Base-by-base conservation (phyloP, 2,329 filamentous ascomycete genomes). In the Paraphoma chrysanthemicola region DNA sequence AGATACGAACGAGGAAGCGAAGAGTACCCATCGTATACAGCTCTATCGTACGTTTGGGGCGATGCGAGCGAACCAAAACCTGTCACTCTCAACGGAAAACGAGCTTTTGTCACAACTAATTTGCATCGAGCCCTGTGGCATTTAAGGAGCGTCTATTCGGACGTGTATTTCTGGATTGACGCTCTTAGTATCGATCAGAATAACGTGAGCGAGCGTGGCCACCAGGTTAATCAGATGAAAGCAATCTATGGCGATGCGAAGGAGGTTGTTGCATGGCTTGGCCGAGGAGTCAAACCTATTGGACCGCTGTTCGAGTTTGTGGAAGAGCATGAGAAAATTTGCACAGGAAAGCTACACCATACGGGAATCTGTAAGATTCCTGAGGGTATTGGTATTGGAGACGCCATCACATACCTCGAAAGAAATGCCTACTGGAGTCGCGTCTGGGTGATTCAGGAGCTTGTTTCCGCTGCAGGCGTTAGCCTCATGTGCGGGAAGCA, bases 11-110 rank as follows among this genome's bases (percentile, higher is more conserved):
- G 36, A 16, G n/a, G 10, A n/a, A 28, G 28, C 18, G n/a, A 12
- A 29, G 10, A 36, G 4, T 45, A 29, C 14, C 49, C 49, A 12
- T 12, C 42, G 2, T 75, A 71, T 31, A 55, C 62, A n/a, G 70
- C 72, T 7, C 36, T 76, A 4, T 76, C 72, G 0, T 75, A 76
- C 53, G 63, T 66, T 1, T 74, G 72, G 73, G 72, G 73, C 0
- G 59, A 71, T 29, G 42, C 57, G 0, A 56, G 55, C 4, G 59
- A 66, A 59, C 56, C 44, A 2, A 28, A 29, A 6, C 44, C 49
- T 16, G 54, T 59, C 16, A 16, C 33, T 1, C 41, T 63, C 7
- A 50, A 59, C 6, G 50, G 50, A 3, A 23, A 31, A 5, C 28
- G 29, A 7, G 47, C 54, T 14, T 48, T 29, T 10, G 46, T 63